These are phyloP conservation scores for Ophiostoma quercus DNA, from an alignment of 2,329 filamentous ascomycete genomes.

Conservation along the genomic window DNA sequence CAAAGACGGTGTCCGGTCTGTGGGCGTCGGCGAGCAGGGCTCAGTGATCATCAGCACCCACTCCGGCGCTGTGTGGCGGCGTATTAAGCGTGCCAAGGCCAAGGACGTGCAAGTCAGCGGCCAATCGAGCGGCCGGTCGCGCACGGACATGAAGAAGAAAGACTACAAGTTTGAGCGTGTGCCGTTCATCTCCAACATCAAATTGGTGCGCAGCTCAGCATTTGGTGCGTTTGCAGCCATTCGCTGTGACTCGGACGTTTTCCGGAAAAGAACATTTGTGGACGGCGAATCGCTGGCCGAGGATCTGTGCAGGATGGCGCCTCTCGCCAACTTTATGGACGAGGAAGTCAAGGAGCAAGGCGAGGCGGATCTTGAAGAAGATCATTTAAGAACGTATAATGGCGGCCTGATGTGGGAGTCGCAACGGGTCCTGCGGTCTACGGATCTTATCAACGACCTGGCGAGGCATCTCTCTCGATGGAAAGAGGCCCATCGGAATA, in stretches of 20 bases:
- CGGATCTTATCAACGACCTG: neutral
- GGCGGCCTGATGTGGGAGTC: neutral
- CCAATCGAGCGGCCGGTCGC: conserved; percentile 11
- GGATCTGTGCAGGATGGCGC: conserved; percentile 64
- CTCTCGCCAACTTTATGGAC: conserved; percentile 37
- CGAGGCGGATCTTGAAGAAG: neutral
- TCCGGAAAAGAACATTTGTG: conserved; percentile 64
- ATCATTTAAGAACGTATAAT: neutral
- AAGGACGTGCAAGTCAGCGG: conserved; percentile 55
- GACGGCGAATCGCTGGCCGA: conserved; percentile 65
- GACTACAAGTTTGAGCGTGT: conserved; percentile 95
- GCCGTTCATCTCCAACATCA: conserved; percentile 77
- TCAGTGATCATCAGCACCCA: conserved; percentile 91
- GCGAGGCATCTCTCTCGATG: neutral
- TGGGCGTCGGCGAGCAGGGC: conserved; percentile 84
- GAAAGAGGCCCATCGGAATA: conserved; percentile 36
- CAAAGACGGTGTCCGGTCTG: conserved; percentile 80
- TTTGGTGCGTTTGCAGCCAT: conserved; percentile 88
- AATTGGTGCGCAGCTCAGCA: conserved; percentile 77
- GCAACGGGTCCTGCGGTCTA: neutral
- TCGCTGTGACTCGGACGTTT: conserved; percentile 74
- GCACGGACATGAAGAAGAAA: conserved; percentile 59
- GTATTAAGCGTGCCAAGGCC: conserved; percentile 74
- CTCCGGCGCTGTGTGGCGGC: conserved; percentile 87
- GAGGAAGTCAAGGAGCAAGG: too few relatives aligned